Base-by-base conservation (phyloP, 768 basidiomycete genomes). In the Sistotremastrum niveocremeum region DNA sequence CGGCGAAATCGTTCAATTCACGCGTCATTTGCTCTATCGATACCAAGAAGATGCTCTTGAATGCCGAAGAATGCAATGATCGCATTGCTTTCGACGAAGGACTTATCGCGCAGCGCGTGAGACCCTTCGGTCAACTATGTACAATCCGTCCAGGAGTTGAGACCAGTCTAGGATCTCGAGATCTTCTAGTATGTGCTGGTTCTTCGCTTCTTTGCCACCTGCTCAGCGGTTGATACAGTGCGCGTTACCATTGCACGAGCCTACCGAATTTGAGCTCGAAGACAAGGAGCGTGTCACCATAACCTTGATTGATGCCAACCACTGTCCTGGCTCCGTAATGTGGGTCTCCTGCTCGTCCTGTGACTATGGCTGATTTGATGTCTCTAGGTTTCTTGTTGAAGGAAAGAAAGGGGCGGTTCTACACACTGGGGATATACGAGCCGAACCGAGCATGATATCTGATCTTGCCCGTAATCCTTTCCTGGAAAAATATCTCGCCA, bases 241-340 rank as follows among this genome's bases (percentile, higher is more conserved):
- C 54, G 53, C 74, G 2, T 53, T 84, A 39, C 73, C 77, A 0
- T 55, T 84, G 44, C 70, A 88, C 48, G 71, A 70, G 3, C 86
- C 89, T 0, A 82, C 76, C 0, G 48, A 57, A 33, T 67, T 81
- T 32, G 74, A 79, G 34, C 59, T 93, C 11, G 72, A 69, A 4
- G 63, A 71, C 28, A 64, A 65, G 6, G 74, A 80, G 52, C 60
- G 57, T 3, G 81, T 94, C 7, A 78, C 70, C 0, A 70, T 95
- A 47, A 93, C 89, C 0, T 69, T 84, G 7, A 61, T 95, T 6
- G 86, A 93, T 55, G 93, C 93, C 0, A 95, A 95, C 56, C 93
- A 97, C 59, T 95, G 91, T 58, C 93, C 89, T 7, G 93, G 93
- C 0, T 82, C 90, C 0, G 81, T 89, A 37, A 94, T 97, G 91